These are phyloP conservation scores for Physcomitrellopsis africana DNA, from an alignment of 225 moss, liverwort and hornwort species.

Conservation along the genomic window DNA sequence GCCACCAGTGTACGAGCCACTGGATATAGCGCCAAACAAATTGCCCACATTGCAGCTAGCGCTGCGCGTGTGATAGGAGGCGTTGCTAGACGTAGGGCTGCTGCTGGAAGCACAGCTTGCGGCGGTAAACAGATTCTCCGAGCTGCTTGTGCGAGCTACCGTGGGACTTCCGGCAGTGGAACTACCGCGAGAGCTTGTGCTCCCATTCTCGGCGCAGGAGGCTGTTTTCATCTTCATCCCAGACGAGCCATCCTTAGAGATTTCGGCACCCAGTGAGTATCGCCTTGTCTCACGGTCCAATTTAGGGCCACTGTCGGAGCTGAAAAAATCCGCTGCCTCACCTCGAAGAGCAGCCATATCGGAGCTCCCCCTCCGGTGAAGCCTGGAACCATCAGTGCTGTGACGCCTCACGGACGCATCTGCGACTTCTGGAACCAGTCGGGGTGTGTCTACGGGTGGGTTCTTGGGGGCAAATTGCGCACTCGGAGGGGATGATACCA, in stretches of 20 bases:
- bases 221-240: conserved; percentile 33
- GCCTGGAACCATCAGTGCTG: not conserved
- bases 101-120: conserved; percentile 19
- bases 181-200: conserved; percentile 45
- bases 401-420: not conserved
- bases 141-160: conserved; percentile 39
- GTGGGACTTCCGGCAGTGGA: conserved; percentile 53
- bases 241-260: not conserved
- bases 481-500: not conserved
- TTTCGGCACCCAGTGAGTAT: conserved; percentile 22
- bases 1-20: conserved; percentile 45
- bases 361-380: conserved; percentile 52
- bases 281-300: conserved; percentile 38
- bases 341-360: conserved; percentile 51
- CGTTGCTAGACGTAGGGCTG: conserved; percentile 29
- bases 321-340: conserved; percentile 48
- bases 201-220: conserved; percentile 36
- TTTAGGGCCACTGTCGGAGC: conserved; percentile 35
- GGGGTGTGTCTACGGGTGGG: conserved; percentile 16
- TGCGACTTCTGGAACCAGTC: conserved; percentile 9
- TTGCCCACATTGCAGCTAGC: conserved; percentile 55
- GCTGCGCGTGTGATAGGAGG: conserved; percentile 25
- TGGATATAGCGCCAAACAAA: conserved; percentile 48
- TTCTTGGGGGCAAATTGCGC: conserved; percentile 1
- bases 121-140: conserved; percentile 33